A percentile compares a stretch with the other conserved stretches of the same genome.
These are phyloP conservation scores for Pichia scutulata DNA, from an alignment of 805 yeast species.

Conservation along the genomic window DNA sequence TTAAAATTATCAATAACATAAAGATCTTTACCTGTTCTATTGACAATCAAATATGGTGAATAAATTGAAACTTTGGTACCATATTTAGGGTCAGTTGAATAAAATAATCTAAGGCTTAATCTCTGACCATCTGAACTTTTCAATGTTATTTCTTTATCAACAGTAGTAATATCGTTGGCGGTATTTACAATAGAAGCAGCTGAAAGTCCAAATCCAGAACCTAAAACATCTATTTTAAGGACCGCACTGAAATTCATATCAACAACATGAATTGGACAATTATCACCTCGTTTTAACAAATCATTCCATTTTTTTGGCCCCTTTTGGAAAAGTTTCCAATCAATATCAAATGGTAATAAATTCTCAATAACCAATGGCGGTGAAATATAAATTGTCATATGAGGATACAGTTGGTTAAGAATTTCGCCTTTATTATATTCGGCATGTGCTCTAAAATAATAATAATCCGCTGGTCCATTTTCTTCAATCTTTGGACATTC, in stretches of 20 bases:
- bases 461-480: constrained; percentile 27
- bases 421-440: constrained; percentile 59
- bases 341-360: constrained; percentile 72
- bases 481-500: constrained; percentile 44
- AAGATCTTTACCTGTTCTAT: constrained; percentile 66
- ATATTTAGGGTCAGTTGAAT: constrained; percentile 43
- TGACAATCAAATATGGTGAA: constrained; percentile 78
- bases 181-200: constrained; percentile 71
- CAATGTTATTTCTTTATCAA: constrained; percentile 39
- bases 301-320: constrained; percentile 63
- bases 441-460: constrained; percentile 68
- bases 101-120: constrained; percentile 57
- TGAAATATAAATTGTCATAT: constrained; percentile 64
- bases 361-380: constrained; percentile 87
- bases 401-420: constrained; percentile 71
- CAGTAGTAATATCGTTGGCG: constrained; percentile 26
- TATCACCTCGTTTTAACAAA: constrained; percentile 52
- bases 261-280: constrained; percentile 74
- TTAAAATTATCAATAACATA: constrained; percentile 50
- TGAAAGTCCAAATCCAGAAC: constrained; percentile 53
- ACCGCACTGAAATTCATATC: constrained; percentile 51
- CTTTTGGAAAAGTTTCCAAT: constrained; percentile 71
- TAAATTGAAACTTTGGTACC: constrained; percentile 64
- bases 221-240: constrained; percentile 57
- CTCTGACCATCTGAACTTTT: constrained; percentile 56